These are phyloP conservation scores for Didymella exigua DNA, from an alignment of 2,329 filamentous ascomycete species.

Conservation along the genomic window DNA sequence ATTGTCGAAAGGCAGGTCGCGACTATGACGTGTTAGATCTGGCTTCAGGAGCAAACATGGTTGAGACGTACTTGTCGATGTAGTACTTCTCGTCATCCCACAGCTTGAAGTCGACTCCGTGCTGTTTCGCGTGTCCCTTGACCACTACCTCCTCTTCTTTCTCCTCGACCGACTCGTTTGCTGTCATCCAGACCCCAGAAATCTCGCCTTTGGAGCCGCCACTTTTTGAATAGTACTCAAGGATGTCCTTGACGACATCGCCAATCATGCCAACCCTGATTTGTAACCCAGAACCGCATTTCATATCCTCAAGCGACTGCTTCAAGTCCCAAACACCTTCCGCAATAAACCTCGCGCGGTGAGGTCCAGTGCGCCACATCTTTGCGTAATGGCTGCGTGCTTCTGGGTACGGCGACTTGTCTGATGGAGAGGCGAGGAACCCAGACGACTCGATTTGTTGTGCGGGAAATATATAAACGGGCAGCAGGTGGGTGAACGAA, in stretches of 20 bases:
- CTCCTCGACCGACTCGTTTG: constrained; percentile 73
- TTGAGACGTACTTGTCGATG: constrained; percentile 70
- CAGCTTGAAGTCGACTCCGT: constrained; percentile 64
- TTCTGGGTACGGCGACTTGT: constrained; percentile 66
- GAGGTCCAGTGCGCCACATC: constrained; percentile 76
- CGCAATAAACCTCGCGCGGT: constrained; percentile 73
- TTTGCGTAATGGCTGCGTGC: constrained; percentile 68
- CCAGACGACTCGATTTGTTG: constrained; percentile 77
- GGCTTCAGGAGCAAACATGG: neutral
- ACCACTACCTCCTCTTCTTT: constrained; percentile 66
- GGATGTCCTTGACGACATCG: constrained; percentile 64
- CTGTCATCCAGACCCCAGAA: constrained; percentile 74
- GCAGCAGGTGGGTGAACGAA: constrained; percentile 64
- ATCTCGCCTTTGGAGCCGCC: constrained; percentile 52
- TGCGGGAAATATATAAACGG: constrained; percentile 68
- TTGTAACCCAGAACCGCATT: constrained; percentile 61
- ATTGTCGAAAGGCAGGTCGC: constrained; percentile 65
- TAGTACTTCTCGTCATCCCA: constrained; percentile 81
- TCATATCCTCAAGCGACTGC: constrained; percentile 61
- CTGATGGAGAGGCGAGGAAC: constrained; percentile 61
- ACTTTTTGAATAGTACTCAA: constrained; percentile 52
- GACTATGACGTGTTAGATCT: constrained; percentile 52
- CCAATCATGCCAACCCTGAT: constrained; percentile 67
- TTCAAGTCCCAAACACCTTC: constrained; percentile 78
- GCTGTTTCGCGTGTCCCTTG: constrained; percentile 57